Conservation (phyloP, 1,284 basidiomycete genomes). For the Ganoderma meredithae region DNA sequence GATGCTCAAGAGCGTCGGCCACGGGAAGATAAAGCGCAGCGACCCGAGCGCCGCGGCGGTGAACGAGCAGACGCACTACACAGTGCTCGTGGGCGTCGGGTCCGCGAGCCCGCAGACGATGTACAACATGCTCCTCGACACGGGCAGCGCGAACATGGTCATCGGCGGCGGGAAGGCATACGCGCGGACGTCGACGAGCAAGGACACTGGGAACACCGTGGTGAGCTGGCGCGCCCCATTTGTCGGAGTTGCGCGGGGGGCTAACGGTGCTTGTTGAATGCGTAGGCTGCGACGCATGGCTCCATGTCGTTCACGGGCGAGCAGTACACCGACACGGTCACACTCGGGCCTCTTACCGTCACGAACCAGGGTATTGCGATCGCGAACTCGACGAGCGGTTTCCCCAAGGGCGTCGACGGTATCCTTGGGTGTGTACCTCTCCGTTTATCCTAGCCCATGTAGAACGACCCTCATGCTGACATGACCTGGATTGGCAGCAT, state of each 20-base stretch:
- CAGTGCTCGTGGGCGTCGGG: constrained; percentile 37
- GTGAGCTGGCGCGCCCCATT: constrained; percentile 1
- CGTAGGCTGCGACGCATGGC: constrained; percentile 33
- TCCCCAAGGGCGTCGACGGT: constrained; percentile 15
- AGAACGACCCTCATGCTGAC: neutral
- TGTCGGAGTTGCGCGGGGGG: too few relatives aligned
- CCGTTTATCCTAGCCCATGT: too few relatives aligned
- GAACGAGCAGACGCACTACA: constrained; percentile 38
- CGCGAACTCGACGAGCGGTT: constrained; percentile 47
- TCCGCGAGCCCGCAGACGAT: constrained; percentile 31
- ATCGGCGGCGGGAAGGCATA: constrained; percentile 57
- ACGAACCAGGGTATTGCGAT: constrained; percentile 51
- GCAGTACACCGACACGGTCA: constrained; percentile 53
- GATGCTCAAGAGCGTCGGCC: constrained; percentile 27
- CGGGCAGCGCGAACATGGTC: constrained; percentile 66
- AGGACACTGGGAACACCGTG: constrained; percentile 31
- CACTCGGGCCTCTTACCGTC: constrained; percentile 36
- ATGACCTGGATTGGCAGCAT: constrained; percentile 32
- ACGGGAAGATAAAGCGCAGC: constrained; percentile 9
- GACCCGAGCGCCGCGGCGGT: constrained; percentile 35
- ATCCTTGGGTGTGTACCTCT: neutral
- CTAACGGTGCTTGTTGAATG: neutral
- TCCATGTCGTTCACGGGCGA: constrained; percentile 15
- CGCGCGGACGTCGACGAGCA: constrained; percentile 53
- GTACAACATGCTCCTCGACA: constrained; percentile 40